Evolutionary conservation across 2,329 filamentous ascomycete genomes (phyloP).

Genomic region (Penicillium sp.): DNA sequence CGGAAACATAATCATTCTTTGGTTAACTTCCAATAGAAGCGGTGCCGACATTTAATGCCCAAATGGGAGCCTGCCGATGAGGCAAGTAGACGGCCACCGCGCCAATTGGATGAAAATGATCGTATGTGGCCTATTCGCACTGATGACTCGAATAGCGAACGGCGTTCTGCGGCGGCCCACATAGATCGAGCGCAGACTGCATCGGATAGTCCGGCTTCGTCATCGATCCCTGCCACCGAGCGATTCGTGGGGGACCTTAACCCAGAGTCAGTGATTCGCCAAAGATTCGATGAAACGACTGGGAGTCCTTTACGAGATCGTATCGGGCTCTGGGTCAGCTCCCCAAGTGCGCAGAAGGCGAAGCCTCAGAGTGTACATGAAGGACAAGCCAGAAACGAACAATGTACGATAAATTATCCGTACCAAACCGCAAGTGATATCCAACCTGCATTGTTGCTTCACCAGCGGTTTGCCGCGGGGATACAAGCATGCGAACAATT

Average conservation of each 20-base stretch:
- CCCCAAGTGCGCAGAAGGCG: constrained; percentile 15
- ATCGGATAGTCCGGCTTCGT: constrained; percentile 8
- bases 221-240: constrained; percentile 21
- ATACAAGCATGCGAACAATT: constrained; percentile 32
- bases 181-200: constrained; percentile 1
- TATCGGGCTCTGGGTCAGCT: constrained; percentile 36
- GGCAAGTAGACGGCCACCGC: not conserved
- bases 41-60: constrained; percentile 30
- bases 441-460: constrained; percentile 20
- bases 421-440: constrained; percentile 1
- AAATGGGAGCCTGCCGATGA: constrained; percentile 10
- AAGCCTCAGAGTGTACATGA: constrained; percentile 2
- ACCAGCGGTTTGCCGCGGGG: constrained; percentile 26
- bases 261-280: constrained; percentile 41
- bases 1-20: not conserved
- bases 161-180: not conserved
- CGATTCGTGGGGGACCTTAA: constrained; percentile 45
- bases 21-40: constrained; percentile 27
- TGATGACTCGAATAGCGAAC: not conserved
- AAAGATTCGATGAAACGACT: constrained; percentile 28
- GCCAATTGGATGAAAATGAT: not conserved
- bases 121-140: not conserved
- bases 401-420: not conserved
- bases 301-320: constrained; percentile 29
- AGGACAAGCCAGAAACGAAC: constrained; percentile 1